Evolutionary conservation across 2,329 filamentous ascomycete species (phyloP), one percentile per base, ranked within the genome.

Genomic region (Xylariaceae sp.): DNA sequence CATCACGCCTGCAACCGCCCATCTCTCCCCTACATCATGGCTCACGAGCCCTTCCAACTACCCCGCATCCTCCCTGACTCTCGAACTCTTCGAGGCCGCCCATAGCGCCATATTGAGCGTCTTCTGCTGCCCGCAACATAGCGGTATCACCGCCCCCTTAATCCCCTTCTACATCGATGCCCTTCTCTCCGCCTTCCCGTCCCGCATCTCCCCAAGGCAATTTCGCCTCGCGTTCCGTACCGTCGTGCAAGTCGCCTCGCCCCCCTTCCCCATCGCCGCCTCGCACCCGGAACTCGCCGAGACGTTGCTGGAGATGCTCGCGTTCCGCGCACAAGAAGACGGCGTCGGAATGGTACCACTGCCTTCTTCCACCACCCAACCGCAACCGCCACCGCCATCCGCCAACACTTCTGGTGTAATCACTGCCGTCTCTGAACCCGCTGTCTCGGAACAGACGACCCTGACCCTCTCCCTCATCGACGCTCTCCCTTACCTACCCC

Each of bases 201-300:
- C 72, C 2, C 85, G 84, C 44, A 79, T 95, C 16, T 90, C 87
- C 0, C 75, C 87, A 1, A 81, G 89, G 13, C 90, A 96, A 61
- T 95, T 96, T 69, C 79, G 89, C 22, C 73, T 95, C 9, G 90
- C 89, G 9, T 90, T 95, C 71, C 87, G 85, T 60, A 91, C 88
- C 2, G 71, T 95, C 34, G 79, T 95, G 62, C 84, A 85, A 54
- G 83, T 94, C 44, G 81, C 89, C 9, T 83, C 85, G 3, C 88
- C 89, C 3, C 90, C 89, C 0, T 89, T 86, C 29, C 76, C 81
- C 2, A 76, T 94, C 31, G 81, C 85, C 26, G 81, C 79, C 35
- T 75, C 75, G 4, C 83, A 93, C 48, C 87, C 87, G 1, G 74
- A 85, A 43, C 75, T 95, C n/a, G 83, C 87, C 2, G 87, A 90